Conservation (phyloP, 345 rosid species). For the Salix dunnii region DNA sequence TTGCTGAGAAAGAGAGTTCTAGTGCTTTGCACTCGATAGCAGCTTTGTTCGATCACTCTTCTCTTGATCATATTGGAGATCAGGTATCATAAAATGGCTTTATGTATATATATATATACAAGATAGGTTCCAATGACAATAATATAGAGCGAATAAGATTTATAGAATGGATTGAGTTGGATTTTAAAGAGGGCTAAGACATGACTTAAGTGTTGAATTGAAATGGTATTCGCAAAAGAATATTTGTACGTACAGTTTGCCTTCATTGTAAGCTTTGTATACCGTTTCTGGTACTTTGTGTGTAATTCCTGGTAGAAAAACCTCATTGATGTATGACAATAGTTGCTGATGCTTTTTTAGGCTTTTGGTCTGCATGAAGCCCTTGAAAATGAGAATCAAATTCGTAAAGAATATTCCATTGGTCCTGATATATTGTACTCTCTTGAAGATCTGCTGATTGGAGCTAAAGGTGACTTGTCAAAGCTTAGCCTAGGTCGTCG, state of each 20-base stretch:
- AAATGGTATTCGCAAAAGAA: too few species aligned
- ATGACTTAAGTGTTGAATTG: too few species aligned
- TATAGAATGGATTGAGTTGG: neutral
- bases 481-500: constrained; percentile 58
- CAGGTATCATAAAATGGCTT: constrained; percentile 47
- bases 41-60: constrained; percentile 40
- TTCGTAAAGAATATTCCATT: constrained; percentile 56
- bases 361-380: constrained; percentile 67
- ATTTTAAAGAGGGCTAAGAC: too few species aligned
- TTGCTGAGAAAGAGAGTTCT: constrained; percentile 60
- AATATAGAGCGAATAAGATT: neutral
- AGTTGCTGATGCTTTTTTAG: constrained; percentile 40
- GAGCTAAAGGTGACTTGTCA: constrained; percentile 59
- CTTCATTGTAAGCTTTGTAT: neutral
- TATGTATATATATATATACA: neutral
- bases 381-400: constrained; percentile 63
- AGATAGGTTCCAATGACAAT: neutral
- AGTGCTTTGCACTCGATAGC: constrained; percentile 44
- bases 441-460: constrained; percentile 70
- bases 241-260: too few species aligned
- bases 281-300: neutral
- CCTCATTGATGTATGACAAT: constrained; percentile 16
- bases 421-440: constrained; percentile 67
- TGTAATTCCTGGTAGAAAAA: neutral
- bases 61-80: constrained; percentile 34